Evolutionary conservation across 2,329 filamentous ascomycete genomes (phyloP), one percentile per base, ranked within the genome.

Genomic region (Fusarium hainanense): DNA sequence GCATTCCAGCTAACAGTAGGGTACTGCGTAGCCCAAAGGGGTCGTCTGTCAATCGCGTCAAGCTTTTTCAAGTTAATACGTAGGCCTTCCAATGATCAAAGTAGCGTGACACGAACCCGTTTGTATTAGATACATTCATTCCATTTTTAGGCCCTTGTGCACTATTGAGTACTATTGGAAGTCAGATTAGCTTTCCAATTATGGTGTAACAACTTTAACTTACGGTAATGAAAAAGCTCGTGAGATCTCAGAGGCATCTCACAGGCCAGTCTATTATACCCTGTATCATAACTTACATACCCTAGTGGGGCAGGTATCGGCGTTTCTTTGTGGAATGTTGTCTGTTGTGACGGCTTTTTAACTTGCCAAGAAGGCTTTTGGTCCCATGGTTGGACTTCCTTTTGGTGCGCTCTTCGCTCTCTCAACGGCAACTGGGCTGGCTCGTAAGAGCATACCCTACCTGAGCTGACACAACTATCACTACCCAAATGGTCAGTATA

Each of bases 141-240:
- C 20, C 3, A 1, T 37, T 14, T 12, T 50, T n/a, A 7, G 16
- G 21, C 7, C 30, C 48, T 20, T 42, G 32, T 5, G 43, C 37
- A 18, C 21, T 42, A 6, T 44, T 30, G n/a, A 66, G 48, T 7
- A 66, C 60, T 66, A 12, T 8, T 18, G 4, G 3, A 4, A 5
- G 43, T 63, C 12, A 63, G 37, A 18, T 18, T 18, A 10, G 16
- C 16, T 10, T 12, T 18, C 1, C 3, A 8, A 9, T 4, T 4
- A 2, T 23, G 8, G 3, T 18, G 6, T 3, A 11, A 11, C 9
- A 1, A 8, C 8, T 4, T 11, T 4, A 4, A n/a, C 63, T 40
- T 13, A 65, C 63, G 23, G 28, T 66, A 66, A 43, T 66, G 60
- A 3, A 66, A 65, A 10, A 66, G 41, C 8, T 66, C 63, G 4